Evolutionary conservation across 2,329 filamentous ascomycete genomes (phyloP).

Genomic region (Calonectria hongkongensis): DNA sequence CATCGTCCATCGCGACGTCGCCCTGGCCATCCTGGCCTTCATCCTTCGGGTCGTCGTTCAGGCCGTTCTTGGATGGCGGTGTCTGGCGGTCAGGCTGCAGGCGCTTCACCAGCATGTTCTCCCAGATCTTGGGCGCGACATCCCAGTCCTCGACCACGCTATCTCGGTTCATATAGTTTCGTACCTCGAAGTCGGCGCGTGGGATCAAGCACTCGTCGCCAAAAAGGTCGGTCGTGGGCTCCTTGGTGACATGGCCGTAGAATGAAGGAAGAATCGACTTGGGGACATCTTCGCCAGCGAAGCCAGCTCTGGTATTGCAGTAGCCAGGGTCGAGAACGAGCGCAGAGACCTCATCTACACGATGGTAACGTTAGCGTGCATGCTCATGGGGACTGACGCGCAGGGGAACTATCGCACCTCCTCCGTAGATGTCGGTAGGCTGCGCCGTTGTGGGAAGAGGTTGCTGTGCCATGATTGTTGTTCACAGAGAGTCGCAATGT

Average conservation of each 20-base stretch:
- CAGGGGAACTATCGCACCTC: constrained; percentile 67
- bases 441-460: constrained; percentile 73
- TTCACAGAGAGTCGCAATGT: constrained; percentile 32
- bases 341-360: constrained; percentile 93
- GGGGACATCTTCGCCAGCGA: constrained; percentile 97
- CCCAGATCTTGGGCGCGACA: constrained; percentile 90
- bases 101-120: constrained; percentile 91
- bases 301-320: constrained; percentile 92
- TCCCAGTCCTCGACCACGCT: constrained; percentile 98
- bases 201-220: constrained; percentile 94
- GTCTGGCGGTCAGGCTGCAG: constrained; percentile 85
- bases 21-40: constrained; percentile 77
- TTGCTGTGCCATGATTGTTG: constrained; percentile 71
- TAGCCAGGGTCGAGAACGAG: constrained; percentile 97
- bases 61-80: constrained; percentile 83
- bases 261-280: constrained; percentile 94
- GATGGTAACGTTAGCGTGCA: constrained; percentile 47
- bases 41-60: constrained; percentile 80
- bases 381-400: constrained; percentile 42
- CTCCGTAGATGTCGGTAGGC: constrained; percentile 78
- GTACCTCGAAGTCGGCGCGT: constrained; percentile 84
- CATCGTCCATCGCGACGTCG: constrained; percentile 76
- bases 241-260: constrained; percentile 79
- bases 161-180: constrained; percentile 93
- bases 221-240: constrained; percentile 78